Evolutionary conservation across 306 rosid species (phyloP).

Genomic region (Hippophae tibetana): DNA sequence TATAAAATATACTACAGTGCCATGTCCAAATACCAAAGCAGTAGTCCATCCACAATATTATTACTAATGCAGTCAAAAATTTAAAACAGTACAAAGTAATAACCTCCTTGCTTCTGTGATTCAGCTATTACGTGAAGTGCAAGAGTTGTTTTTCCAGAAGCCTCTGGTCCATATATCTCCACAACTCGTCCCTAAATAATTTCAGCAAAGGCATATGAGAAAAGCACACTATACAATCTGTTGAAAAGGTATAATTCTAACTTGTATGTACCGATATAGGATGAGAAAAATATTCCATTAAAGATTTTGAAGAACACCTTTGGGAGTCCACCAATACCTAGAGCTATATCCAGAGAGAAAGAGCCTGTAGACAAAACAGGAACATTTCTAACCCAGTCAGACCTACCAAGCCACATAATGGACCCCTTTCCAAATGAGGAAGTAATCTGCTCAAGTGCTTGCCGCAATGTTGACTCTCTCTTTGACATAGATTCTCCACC

Average conservation of each 20-base stretch:
- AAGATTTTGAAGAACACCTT: conserved; percentile 32
- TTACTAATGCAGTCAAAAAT: too few relatives aligned
- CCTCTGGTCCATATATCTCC: conserved; percentile 83
- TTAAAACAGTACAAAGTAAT: conserved; percentile 1
- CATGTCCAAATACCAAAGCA: too few relatives aligned
- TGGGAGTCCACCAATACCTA: conserved; percentile 80
- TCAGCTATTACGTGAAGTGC: conserved; percentile 82
- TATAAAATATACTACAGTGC: too few relatives aligned
- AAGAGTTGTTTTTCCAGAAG: conserved; percentile 83
- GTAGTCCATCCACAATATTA: too few relatives aligned
- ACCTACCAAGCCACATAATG: conserved; percentile 30
- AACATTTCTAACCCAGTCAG: conserved; percentile 45
- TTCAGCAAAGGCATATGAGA: neutral
- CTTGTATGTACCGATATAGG: neutral
- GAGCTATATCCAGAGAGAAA: conserved; percentile 77
- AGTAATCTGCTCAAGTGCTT: too few relatives aligned
- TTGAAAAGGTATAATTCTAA: neutral
- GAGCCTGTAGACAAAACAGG: conserved; percentile 65
- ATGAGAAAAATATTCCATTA: neutral
- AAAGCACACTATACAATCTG: neutral
- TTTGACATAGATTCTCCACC: conserved; percentile 43
- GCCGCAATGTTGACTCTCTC: too few relatives aligned
- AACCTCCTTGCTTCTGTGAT: conserved; percentile 90
- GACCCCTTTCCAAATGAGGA: too few relatives aligned
- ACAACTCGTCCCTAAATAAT: conserved; percentile 67